Base-by-base conservation (phyloP, 1,139 yeast species). In the Yamadazyma jaroonii region DNA sequence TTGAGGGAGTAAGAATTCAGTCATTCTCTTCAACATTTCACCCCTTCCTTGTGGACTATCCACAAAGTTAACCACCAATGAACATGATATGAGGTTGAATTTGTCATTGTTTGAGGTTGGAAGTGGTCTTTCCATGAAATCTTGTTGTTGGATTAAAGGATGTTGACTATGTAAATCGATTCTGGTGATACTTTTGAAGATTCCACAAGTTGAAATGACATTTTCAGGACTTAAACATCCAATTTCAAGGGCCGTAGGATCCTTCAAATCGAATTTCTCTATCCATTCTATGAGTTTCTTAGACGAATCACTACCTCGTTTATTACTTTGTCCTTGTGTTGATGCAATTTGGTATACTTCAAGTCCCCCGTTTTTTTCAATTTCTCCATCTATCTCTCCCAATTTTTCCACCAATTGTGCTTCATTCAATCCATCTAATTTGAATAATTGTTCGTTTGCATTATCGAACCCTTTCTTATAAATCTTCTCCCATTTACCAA, bases 281-380 rank as follows among this genome's bases (percentile, higher is more conserved):
- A 87, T 57, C 96, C 96, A 89, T 40, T 77, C 74, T 3, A 86
- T 69, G 32, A 88, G 61, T 42, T 77, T 64, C 48, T 83, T 85
- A 1, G 96, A 88, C 0, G 96, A 86, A 57, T 90, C 97, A 2
- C 96, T 96, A 0, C 97, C 97, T 44, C 97, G 62, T 33, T 72
- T 72, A 1, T 62, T 60, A 42, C 79, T 77, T 52, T 90, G 97
- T 0, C 97, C 97, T 35, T 81, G 78, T 1, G 85, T 77, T 1
- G 96, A 87, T 0, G 97, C 97, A n/a, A 72, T 64, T 52, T 90
- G 97, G 56, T 90, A 90, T 6, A 77, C 74, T 41, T 77, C 70
- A 2, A 87, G 57, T 0, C 95, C 95, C 1, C 95, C 95, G 36
- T 79, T 64, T 36, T 62, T 69, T 8, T 65, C 62, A 3, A 81